Conservation (phyloP, 371 early-diverging fungal genomes). For the Mortierella sp. region DNA sequence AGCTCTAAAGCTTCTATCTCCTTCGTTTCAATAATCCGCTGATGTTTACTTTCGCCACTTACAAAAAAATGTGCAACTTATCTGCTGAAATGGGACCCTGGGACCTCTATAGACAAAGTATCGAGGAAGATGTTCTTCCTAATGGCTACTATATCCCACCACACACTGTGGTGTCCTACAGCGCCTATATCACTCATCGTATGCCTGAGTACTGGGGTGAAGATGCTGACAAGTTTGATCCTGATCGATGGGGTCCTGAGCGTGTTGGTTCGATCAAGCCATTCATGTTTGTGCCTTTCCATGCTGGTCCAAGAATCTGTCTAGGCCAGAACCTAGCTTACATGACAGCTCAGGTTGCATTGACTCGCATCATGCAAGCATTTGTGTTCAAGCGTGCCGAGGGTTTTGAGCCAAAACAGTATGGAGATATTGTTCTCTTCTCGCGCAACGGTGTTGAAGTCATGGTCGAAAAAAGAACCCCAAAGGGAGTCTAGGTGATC, state of each 20-base stretch:
- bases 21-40: no score
- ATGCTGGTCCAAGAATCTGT: slow-evolving; percentile 49
- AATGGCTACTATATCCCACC: slow-evolving; percentile 50
- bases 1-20: no score
- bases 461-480: slow-evolving; percentile 18
- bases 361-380: slow-evolving; percentile 38
- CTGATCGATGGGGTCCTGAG: slow-evolving; percentile 52
- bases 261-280: slow-evolving; percentile 41
- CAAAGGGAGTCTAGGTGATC: neutral
- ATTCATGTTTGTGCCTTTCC: slow-evolving; percentile 54
- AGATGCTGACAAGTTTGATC: slow-evolving; percentile 41
- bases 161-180: slow-evolving; percentile 17
- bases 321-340: slow-evolving; percentile 50
- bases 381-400: slow-evolving; percentile 27
- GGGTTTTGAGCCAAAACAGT: slow-evolving; percentile 29
- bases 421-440: slow-evolving; percentile 48
- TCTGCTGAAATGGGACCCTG: no score
- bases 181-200: slow-evolving; percentile 43
- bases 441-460: slow-evolving; percentile 47
- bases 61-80: no score
- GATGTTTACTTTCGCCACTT: no score
- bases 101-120: slow-evolving; percentile 28
- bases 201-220: slow-evolving; percentile 46
- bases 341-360: slow-evolving; percentile 38
- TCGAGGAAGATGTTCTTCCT: slow-evolving; percentile 48